Percentiles rank a stretch among this genome's conserved stretches.
phyloP scores from a whole-genome alignment of 108 stramenopile genomes.

The Poteriospumella lacustris region DNA sequence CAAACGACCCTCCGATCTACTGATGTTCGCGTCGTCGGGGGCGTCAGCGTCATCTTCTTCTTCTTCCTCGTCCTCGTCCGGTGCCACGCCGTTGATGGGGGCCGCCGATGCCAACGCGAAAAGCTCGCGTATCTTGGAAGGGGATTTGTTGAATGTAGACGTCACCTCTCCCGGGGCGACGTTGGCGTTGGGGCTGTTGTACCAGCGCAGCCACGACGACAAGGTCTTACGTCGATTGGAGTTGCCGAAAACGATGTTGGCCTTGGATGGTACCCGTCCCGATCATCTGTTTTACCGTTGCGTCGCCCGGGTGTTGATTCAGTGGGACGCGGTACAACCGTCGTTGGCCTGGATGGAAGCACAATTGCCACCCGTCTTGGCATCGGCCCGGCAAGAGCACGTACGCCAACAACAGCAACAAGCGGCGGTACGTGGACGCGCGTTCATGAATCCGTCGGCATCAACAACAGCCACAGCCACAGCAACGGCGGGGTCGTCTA shows the following conservation, averaged over 20 bases:
- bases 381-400: too few relatives aligned
- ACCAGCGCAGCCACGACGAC: constrained; percentile 68
- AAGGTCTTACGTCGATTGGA: constrained; percentile 53
- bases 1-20: constrained; percentile 10
- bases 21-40: background rate
- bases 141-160: constrained; percentile 77
- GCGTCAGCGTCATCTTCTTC: too few relatives aligned
- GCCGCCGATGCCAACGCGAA: constrained; percentile 29
- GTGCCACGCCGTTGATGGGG: background rate
- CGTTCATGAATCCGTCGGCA: background rate
- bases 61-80: too few relatives aligned
- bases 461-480: background rate
- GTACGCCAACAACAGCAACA: constrained; percentile 56
- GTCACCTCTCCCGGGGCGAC: constrained; percentile 91
- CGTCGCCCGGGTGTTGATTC: constrained; percentile 75
- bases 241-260: constrained; percentile 81
- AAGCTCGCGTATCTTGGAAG: constrained; percentile 76
- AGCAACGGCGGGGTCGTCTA: background rate
- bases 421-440: constrained; percentile 37
- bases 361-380: constrained; percentile 71
- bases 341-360: constrained; percentile 68
- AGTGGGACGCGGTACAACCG: constrained; percentile 78
- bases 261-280: constrained; percentile 83
- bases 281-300: constrained; percentile 83
- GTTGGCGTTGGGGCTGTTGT: constrained; percentile 83